phyloP scores from a whole-genome alignment of 345 rosid genomes.

The Stellera chamaejasme region DNA sequence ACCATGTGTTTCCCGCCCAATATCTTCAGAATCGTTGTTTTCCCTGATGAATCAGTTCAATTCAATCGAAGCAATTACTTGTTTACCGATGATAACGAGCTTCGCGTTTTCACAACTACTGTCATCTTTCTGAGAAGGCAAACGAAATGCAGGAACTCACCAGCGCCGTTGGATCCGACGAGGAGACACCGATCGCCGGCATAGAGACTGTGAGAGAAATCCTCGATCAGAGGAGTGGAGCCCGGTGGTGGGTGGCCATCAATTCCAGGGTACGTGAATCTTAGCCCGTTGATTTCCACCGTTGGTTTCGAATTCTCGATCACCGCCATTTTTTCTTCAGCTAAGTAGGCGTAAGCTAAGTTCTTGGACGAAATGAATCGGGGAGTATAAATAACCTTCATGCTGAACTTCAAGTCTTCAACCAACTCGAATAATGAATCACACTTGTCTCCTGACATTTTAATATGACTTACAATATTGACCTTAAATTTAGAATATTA shows the following conservation, averaged over 20 bases:
- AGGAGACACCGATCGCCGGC: slow-evolving; percentile 83
- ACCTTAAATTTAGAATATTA: too few relatives aligned
- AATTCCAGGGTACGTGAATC: slow-evolving; percentile 92
- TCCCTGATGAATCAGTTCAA: slow-evolving; percentile 33
- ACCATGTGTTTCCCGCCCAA: slow-evolving; percentile 97
- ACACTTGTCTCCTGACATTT: too few relatives aligned
- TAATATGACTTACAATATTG: too few relatives aligned
- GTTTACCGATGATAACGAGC: neutral
- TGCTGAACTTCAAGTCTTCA: too few relatives aligned
- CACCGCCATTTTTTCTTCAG: slow-evolving; percentile 24
- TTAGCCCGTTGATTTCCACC: slow-evolving; percentile 65
- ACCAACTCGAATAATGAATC: too few relatives aligned
- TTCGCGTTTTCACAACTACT: too few relatives aligned
- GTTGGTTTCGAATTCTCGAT: slow-evolving; percentile 27
- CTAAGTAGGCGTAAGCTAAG: neutral
- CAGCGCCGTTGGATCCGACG: slow-evolving; percentile 98
- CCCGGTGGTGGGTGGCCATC: slow-evolving; percentile 95
- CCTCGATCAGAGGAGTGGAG: slow-evolving; percentile 65
- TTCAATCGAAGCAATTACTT: neutral
- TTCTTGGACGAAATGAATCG: neutral
- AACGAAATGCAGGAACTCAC: slow-evolving; percentile 23
- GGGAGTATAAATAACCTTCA: too few relatives aligned
- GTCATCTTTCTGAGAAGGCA: too few relatives aligned
- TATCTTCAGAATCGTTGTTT: slow-evolving; percentile 88
- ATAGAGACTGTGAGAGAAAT: slow-evolving; percentile 47